phyloP scores from a whole-genome alignment of 768 basidiomycete genomes.

The Psilocybe subaeruginosa region DNA sequence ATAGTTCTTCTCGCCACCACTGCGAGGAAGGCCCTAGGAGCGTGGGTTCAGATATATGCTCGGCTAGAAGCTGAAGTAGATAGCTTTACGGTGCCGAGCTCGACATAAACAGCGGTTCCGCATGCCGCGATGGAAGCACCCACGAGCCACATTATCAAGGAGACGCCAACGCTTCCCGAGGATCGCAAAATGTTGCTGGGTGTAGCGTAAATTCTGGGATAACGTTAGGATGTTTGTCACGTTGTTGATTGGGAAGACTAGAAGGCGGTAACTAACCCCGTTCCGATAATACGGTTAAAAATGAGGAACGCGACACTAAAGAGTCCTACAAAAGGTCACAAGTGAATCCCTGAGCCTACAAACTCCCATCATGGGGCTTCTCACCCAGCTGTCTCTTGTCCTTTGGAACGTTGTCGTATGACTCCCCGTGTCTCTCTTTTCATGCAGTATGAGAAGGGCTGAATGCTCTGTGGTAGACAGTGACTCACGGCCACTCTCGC shows the following conservation, averaged over 20 bases:
- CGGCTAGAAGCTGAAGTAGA: background rate
- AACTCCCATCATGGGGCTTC: slow-evolving; percentile 12
- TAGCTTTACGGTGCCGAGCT: slow-evolving; percentile 65
- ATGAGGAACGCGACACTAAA: slow-evolving; percentile 66
- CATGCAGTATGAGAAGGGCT: background rate
- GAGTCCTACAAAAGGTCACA: slow-evolving; percentile 33
- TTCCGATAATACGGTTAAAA: slow-evolving; percentile 77
- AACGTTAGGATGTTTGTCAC: background rate
- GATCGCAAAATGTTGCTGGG: slow-evolving; percentile 68
- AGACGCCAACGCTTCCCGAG: slow-evolving; percentile 71
- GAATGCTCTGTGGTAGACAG: background rate
- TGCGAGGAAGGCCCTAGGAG: slow-evolving; percentile 65
- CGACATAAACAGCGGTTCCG: slow-evolving; percentile 75
- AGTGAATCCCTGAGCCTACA: background rate
- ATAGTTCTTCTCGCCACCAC: slow-evolving; percentile 79
- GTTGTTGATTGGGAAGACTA: background rate
- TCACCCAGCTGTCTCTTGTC: slow-evolving; percentile 51
- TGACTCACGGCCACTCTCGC: slow-evolving; percentile 12
- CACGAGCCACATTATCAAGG: slow-evolving; percentile 71
- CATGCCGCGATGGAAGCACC: slow-evolving; percentile 66
- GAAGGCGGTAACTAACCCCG: slow-evolving; percentile 49
- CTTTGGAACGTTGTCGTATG: slow-evolving; percentile 49
- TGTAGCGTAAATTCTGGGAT: slow-evolving; percentile 66
- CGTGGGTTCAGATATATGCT: background rate
- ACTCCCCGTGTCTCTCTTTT: slow-evolving; percentile 33